Evolutionary conservation across 2,329 filamentous ascomycete species (phyloP).

Genomic region (Trichophaea hybrida): DNA sequence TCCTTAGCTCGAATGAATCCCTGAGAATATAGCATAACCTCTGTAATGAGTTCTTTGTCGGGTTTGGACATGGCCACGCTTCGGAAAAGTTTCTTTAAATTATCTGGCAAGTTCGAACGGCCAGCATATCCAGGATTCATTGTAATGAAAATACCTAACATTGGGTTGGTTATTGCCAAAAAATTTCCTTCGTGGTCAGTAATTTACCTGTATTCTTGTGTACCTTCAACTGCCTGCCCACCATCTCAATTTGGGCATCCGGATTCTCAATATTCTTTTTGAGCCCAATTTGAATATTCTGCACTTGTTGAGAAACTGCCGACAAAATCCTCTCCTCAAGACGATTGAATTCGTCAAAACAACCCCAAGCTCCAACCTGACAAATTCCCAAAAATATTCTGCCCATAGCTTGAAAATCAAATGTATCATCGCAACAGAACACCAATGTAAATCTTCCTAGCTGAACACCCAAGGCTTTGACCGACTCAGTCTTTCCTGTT

Average conservation of each 20-base stretch:
- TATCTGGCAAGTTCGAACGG: conserved; percentile 93
- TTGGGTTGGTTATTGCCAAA: neutral
- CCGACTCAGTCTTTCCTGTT: conserved; percentile 97
- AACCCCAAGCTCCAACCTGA: conserved; percentile 97
- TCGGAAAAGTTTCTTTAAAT: conserved; percentile 97
- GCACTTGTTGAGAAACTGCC: conserved; percentile 95
- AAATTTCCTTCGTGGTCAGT: neutral
- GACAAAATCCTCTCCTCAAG: conserved; percentile 95
- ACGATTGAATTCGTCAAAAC: conserved; percentile 99
- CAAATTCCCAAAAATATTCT: conserved; percentile 98
- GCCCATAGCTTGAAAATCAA: conserved; percentile 99
- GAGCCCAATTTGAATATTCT: conserved; percentile 94
- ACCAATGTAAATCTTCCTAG: conserved; percentile 95
- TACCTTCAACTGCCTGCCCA: conserved; percentile 78
- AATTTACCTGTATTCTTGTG: conserved; percentile 66
- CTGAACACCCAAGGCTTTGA: conserved; percentile 93
- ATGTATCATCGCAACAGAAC: conserved; percentile 98
- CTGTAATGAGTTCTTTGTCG: conserved; percentile 97
- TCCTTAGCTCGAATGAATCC: conserved; percentile 94
- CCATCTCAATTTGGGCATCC: conserved; percentile 80
- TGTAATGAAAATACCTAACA: conserved; percentile 71
- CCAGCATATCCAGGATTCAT: conserved; percentile 99
- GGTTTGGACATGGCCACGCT: conserved; percentile 99
- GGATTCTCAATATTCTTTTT: conserved; percentile 70
- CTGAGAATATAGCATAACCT: conserved; percentile 99